Evolutionary conservation across 2,329 filamentous ascomycete species (phyloP).

Genomic region (Emericellopsis cladophorae): DNA sequence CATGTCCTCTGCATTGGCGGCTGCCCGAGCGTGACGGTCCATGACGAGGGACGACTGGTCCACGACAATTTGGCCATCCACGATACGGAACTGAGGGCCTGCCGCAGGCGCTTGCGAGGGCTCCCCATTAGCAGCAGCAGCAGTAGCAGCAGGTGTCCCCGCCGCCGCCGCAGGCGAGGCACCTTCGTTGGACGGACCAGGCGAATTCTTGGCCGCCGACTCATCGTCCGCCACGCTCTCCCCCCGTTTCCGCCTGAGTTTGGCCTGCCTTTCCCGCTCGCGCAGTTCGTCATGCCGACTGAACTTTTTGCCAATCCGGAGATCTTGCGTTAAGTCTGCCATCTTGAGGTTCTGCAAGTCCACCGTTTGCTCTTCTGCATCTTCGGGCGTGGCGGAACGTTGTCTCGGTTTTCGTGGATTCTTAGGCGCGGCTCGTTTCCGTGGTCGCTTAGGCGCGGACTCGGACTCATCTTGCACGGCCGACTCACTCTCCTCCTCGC

Average conservation of each 20-base stretch:
- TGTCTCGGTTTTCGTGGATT: conserved; percentile 7
- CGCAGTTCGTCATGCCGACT: conserved; percentile 62
- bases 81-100: conserved; percentile 46
- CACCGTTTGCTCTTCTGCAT: conserved; percentile 49
- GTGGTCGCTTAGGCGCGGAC: not conserved
- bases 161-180: not conserved
- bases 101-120: conserved; percentile 15
- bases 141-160: not conserved
- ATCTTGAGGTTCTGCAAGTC: conserved; percentile 58
- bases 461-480: conserved; percentile 2
- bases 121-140: conserved; percentile 4
- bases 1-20: conserved; percentile 35
- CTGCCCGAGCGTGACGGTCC: conserved; percentile 53
- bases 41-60: conserved; percentile 56
- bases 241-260: conserved; percentile 14
- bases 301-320: conserved; percentile 62
- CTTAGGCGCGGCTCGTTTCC: conserved; percentile 1
- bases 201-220: not conserved
- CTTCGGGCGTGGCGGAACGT: conserved; percentile 46
- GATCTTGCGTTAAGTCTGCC: conserved; percentile 57
- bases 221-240: conserved; percentile 4
- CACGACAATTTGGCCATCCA: conserved; percentile 61
- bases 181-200: not conserved
- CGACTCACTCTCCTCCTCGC: not conserved
- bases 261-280: conserved; percentile 44